These are phyloP conservation scores for Ilyonectria mors-panacis DNA, from an alignment of 2,329 filamentous ascomycete genomes.

Conservation along the genomic window DNA sequence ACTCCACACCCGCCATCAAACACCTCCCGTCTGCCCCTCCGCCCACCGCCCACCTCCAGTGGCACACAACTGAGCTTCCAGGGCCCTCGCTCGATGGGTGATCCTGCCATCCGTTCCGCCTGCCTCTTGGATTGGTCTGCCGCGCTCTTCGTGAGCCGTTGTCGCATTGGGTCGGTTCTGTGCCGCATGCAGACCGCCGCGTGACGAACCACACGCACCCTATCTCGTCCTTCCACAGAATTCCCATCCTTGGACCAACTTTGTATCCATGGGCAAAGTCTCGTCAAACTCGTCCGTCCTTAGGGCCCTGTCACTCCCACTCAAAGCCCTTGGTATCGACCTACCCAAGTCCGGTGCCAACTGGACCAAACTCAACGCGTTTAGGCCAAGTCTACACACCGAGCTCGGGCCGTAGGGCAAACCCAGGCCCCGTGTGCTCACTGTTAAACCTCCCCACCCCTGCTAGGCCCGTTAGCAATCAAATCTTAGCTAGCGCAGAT, in stretches of 20 bases:
- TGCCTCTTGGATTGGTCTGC: constrained; percentile 29
- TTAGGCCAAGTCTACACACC: constrained; percentile 30
- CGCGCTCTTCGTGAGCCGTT: constrained; percentile 40
- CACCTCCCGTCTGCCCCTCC: constrained; percentile 26
- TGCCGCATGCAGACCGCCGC: constrained; percentile 47
- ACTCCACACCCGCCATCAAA: constrained; percentile 23
- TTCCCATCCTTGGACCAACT: constrained; percentile 29
- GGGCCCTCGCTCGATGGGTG: constrained; percentile 33
- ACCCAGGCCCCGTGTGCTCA: constrained; percentile 18
- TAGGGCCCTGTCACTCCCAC: constrained; percentile 7
- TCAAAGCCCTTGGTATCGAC: constrained; percentile 23
- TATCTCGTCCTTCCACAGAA: constrained; percentile 30
- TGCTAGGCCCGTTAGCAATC: constrained; percentile 43
- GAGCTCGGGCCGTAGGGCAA: constrained; percentile 32
- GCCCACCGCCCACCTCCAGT: constrained; percentile 21
- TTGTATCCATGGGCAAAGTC: constrained; percentile 24
- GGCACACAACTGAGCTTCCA: constrained; percentile 30
- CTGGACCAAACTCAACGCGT: constrained; percentile 34
- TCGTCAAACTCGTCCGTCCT: constrained; percentile 14
- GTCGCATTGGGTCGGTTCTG: constrained; percentile 44
- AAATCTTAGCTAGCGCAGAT: constrained; percentile 50
- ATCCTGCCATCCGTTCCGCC: constrained; percentile 36
- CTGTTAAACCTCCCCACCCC: constrained; percentile 36
- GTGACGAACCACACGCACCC: constrained; percentile 46
- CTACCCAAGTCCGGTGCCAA: constrained; percentile 27